phyloP scores from a whole-genome alignment of 805 yeast genomes.

The Ogataea populi-albae region DNA sequence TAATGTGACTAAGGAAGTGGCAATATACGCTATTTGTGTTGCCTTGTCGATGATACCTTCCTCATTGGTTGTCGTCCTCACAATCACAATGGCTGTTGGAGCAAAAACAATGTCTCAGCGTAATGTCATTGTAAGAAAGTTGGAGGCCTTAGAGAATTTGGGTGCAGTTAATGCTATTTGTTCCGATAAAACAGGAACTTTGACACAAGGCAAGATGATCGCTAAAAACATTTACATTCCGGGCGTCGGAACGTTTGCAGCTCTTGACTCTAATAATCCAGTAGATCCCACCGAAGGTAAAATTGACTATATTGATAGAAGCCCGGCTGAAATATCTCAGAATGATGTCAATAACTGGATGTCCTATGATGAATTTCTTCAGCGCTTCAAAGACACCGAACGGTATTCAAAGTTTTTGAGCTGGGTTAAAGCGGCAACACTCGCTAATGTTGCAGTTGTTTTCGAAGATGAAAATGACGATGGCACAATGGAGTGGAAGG shows the following conservation, averaged over 20 bases:
- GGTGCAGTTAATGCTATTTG: constrained; percentile 80
- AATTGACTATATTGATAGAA: constrained; percentile 32
- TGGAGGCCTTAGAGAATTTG: constrained; percentile 74
- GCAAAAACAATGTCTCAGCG: constrained; percentile 68
- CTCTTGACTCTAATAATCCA: constrained; percentile 56
- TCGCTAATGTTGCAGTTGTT: constrained; percentile 78
- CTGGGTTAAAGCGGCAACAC: constrained; percentile 66
- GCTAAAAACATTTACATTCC: constrained; percentile 71
- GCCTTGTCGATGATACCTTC: constrained; percentile 82
- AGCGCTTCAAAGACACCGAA: constrained; percentile 11
- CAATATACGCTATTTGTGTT: constrained; percentile 85
- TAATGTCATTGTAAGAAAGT: constrained; percentile 70
- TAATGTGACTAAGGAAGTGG: constrained; percentile 73
- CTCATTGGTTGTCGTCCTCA: constrained; percentile 71
- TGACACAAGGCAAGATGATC: constrained; percentile 78
- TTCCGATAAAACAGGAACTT: constrained; percentile 81
- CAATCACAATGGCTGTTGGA: constrained; percentile 85
- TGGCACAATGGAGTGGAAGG: constrained; percentile 53
- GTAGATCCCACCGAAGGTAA: constrained; percentile 62
- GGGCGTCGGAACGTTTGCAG: constrained; percentile 52
- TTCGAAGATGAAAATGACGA: constrained; percentile 45
- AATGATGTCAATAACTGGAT: constrained; percentile 36
- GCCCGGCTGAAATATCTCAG: constrained; percentile 38
- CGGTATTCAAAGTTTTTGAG: constrained; percentile 33
- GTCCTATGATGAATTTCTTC: constrained; percentile 23